Percentiles rank a stretch among this genome's conserved stretches.
phyloP scores from a whole-genome alignment of 257 asterid species.

The Capsicum pubescens region DNA sequence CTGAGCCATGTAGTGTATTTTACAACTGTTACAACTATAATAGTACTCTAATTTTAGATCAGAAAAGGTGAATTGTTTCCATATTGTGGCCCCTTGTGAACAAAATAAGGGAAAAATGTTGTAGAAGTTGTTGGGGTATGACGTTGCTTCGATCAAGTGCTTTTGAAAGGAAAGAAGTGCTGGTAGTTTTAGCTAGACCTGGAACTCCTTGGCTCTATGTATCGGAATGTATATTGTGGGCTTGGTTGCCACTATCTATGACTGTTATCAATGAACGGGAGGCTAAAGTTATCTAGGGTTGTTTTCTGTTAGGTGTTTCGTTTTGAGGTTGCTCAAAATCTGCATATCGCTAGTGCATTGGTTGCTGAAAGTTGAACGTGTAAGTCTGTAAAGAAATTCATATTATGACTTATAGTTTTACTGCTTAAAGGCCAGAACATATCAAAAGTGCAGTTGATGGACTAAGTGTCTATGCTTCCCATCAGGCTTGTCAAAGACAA shows the following conservation, averaged over 20 bases:
- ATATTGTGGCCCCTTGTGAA: not conserved
- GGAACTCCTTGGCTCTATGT: not conserved
- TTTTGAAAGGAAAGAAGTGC: not conserved
- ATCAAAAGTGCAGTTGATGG: constrained; percentile 11
- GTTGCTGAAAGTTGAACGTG: not conserved
- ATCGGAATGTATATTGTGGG: not conserved
- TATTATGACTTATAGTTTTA: not conserved
- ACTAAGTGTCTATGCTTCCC: not conserved
- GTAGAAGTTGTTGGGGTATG: not conserved
- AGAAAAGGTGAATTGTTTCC: not conserved
- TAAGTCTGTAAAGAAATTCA: not conserved
- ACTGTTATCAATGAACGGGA: not conserved
- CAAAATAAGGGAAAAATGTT: not conserved
- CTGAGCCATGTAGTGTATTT: not conserved
- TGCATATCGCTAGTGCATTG: not conserved
- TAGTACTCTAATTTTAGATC: not conserved
- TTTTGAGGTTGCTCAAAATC: not conserved
- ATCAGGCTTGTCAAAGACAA: not conserved
- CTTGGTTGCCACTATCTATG: not conserved
- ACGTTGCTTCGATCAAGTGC: not conserved
- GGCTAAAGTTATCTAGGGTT: not conserved
- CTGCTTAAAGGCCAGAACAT: not conserved
- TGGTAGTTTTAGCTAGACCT: not conserved
- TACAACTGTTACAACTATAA: not conserved
- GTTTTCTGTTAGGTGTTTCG: not conserved